Conservation (phyloP, 2,329 filamentous ascomycete species). For the Xylariaceae sp. region DNA sequence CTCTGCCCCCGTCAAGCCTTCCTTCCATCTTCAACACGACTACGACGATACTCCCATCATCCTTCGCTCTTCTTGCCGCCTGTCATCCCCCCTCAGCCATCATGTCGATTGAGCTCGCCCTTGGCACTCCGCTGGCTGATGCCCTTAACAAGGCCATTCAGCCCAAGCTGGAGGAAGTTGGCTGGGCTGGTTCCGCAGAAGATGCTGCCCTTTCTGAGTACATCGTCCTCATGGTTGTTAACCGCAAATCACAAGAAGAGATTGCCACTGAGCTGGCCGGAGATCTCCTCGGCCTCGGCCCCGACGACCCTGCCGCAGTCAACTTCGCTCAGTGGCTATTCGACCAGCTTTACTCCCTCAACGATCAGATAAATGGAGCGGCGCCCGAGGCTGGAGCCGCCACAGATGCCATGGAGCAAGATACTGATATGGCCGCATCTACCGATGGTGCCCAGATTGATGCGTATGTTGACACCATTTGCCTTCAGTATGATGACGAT, state of each 20-base stretch:
- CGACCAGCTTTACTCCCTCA: slow-evolving; percentile 69
- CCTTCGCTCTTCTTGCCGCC: neutral
- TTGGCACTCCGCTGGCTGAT: slow-evolving; percentile 78
- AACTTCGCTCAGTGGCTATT: slow-evolving; percentile 95
- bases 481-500: slow-evolving; percentile 2
- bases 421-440: slow-evolving; percentile 69
- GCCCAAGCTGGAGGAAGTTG: slow-evolving; percentile 86
- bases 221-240: slow-evolving; percentile 94
- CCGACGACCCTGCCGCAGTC: slow-evolving; percentile 76
- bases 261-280: slow-evolving; percentile 83
- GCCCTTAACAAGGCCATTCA: slow-evolving; percentile 80
- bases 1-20: neutral
- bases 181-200: slow-evolving; percentile 75
- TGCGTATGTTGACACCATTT: slow-evolving; percentile 47
- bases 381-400: slow-evolving; percentile 28
- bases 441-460: slow-evolving; percentile 47
- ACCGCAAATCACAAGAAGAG: slow-evolving; percentile 87
- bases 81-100: slow-evolving; percentile 21
- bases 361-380: slow-evolving; percentile 56
- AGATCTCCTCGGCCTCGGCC: slow-evolving; percentile 76
- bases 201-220: slow-evolving; percentile 83
- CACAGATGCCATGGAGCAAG: slow-evolving; percentile 44
- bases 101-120: slow-evolving; percentile 75
- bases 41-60: too few relatives aligned
- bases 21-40: neutral